Conservation (phyloP, 2,329 filamentous ascomycete species). For the Apiospora sp. region DNA sequence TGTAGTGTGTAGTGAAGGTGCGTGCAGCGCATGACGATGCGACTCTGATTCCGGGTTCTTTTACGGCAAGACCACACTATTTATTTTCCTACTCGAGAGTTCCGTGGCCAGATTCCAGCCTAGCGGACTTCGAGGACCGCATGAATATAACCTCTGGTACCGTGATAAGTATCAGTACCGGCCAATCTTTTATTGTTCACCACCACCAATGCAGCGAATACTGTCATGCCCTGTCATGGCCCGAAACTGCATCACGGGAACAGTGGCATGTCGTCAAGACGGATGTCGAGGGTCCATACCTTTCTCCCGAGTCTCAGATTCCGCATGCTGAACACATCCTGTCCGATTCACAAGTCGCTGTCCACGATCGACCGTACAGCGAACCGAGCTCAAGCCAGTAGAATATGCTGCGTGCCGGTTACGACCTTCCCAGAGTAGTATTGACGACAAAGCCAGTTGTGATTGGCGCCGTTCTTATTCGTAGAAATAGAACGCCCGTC, state of each 20-base stretch:
- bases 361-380: conserved; percentile 12
- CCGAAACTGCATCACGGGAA: not conserved
- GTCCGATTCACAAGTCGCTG: not conserved
- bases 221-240: not conserved
- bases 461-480: not conserved
- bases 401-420: conserved; percentile 8
- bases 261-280: not conserved
- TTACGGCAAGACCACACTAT: not conserved
- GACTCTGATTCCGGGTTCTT: conserved; percentile 18
- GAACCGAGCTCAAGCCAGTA: not conserved
- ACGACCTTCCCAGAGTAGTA: not conserved
- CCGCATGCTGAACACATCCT: not conserved
- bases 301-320: not conserved
- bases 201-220: not conserved
- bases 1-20: not conserved
- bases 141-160: conserved; percentile 1
- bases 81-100: not conserved
- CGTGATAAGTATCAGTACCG: not conserved
- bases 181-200: not conserved
- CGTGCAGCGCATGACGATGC: conserved; percentile 11
- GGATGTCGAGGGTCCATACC: not conserved
- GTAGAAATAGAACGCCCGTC: not conserved
- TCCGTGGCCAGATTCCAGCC: not conserved
- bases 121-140: conserved; percentile 10
- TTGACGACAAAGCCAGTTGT: not conserved